Evolutionary conservation across 495 filamentous ascomycete genomes (phyloP), one percentile per base, ranked within the genome.

Genomic region (Penicillium silybi): DNA sequence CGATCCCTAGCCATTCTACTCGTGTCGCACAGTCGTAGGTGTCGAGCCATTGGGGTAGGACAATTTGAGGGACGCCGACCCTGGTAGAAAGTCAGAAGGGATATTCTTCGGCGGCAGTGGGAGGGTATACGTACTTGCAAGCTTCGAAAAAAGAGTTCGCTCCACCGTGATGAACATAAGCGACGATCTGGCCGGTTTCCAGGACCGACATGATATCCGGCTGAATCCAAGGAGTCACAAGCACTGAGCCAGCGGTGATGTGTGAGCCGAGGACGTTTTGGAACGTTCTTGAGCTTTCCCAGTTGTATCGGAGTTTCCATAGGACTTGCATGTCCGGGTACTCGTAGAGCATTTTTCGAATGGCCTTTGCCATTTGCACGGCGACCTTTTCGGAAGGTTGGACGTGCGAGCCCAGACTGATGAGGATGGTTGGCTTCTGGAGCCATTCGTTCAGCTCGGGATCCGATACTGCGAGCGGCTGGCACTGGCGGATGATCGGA

Each of bases 61-160:
- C 54, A 18, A 81, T 63, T 51, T 81, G 77, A 1, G 77, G 76
- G 17, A 74, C 66, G 15, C 77, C 77, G 18, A 65, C 68, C 48
- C 78, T 80, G 25, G 26, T 18, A 11, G 18, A 1, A 39, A 57
- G 48, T 52, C 7, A 57, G 49, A 41, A 23, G n/a, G 1, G 29
- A n/a, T 1, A 7, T 16, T 6, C 7, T 16, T 1, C 15, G 6
- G 23, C 6, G 4, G 2, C 11, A 9, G 13, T 10, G 4, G 10
- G 9, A 6, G 1, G 10, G 9, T 8, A 11, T n/a, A 69, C 68
- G 51, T 65, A 81, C 76, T 70, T 71, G 41, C 79, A 68, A 2
- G 74, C 76, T 52, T 82, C 79, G 47, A 77, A 74, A 43, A 70
- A 82, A n/a, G 71, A 78, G 34, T 79, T 79, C 0, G 75, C 68